Evolutionary conservation across 306 rosid genomes (phyloP), one percentile per base, ranked within the genome.

Genomic region (Crataegus laevigata): DNA sequence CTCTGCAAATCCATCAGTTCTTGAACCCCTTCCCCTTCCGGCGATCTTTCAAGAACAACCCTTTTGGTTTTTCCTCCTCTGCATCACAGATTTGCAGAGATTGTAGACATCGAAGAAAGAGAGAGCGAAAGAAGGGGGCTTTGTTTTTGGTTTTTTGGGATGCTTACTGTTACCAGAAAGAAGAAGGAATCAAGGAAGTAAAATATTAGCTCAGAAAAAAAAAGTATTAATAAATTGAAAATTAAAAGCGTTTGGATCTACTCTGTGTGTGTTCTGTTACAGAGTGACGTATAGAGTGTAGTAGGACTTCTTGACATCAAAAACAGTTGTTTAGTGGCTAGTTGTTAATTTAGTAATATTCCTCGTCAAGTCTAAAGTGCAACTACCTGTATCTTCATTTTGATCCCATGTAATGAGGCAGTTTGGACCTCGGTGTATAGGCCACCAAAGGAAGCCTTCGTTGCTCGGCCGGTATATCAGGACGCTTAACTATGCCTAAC

Each of bases 1-100:
- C 77, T 88, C 78, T 68, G 77, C 40, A 50, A 81, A 78, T 90
- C 88, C 99, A 96, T 96, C 75, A 77, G 64, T 68, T 59, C 61
- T 65, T 71, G 40, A 73, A 8, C 80, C 66, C 60, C 57, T 45
- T 43, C 50, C 5, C 50, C 50, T 47, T 47, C 54, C 80, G 50
- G 28, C 79, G 51, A 79, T 72, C 64, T 77, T 87, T 69, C 28
- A 58, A 58, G 63, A 74, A 77, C 73, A 84, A 71, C 72, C 81
- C 82, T 45, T 50, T 40, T 81, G 83, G 85, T 59, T 77, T 80
- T 54, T 74, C 75, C 77, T 63, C 28, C 75, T 73, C 79, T 75
- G 83, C 82, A 86, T 88, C 81, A 78, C 43, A 63, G 42, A 63
- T 28, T 61, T 18, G 17, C 71, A 80, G 54, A 74, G 77, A 81